Evolutionary conservation across 495 filamentous ascomycete species (phyloP), one percentile per base, ranked within the genome.

Genomic region (Penicillium lagena): DNA sequence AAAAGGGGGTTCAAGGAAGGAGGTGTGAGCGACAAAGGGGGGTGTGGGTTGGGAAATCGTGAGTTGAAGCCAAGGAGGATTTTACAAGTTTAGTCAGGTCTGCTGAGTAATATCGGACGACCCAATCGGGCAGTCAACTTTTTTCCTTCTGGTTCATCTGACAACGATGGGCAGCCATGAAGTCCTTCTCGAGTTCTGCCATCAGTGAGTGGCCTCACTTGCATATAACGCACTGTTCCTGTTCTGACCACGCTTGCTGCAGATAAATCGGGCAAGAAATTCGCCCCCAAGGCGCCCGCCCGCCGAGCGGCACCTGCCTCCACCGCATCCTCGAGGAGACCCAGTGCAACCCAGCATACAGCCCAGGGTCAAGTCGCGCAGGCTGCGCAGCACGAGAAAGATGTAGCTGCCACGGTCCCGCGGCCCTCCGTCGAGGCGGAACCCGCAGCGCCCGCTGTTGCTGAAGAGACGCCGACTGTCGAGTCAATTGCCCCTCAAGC

Each of bases 251-350:
- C 39, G 42, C 34, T 35, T 14, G 37, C 14, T 49, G 7, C 36
- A 76, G 74, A 78, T 44, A 78, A 78, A 59, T 75, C 73, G 46
- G 69, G 71, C 55, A 77, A 74, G 54, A 77, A 76, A 46, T 76
- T 78, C 49, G 73, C 71, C 39, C 74, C 73, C 12, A 77, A 77
- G 58, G 72, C 72, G 45, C 70, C 71, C 32, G 51, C 53, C 47
- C 72, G 74, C 49, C 71, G 74, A 42, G 58, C 66, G 46, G 60
- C 59, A 35, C 56, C 64, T 39, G 60, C 56, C 39, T 48, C 59
- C 27, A 47, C 63, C 40, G 53, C 61, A 31, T 58, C 63, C 15
- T 60, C 68, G 14, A 51, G 69, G 35, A 62, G 65, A 43, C 56
- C 67, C 12, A 75, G 69, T 47, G 57, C 66, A 39, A 57, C 59